Conservation (phyloP, 2,329 filamentous ascomycete genomes). For the Cladosporium sp. region DNA sequence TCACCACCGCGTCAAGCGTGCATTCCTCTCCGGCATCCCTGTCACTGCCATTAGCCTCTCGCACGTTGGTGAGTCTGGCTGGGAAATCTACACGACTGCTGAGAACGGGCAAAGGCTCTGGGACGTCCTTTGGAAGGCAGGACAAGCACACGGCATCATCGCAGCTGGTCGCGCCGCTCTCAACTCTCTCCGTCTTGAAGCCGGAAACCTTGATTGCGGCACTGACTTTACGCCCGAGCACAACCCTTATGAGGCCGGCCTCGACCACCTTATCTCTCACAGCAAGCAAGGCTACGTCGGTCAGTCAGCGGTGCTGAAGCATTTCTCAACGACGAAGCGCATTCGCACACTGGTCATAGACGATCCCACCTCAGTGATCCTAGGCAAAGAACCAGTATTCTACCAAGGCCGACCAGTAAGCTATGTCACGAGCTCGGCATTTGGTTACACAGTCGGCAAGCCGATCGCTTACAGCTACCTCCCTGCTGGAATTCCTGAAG, state of each 20-base stretch:
- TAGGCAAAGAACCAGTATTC: slow-evolving; percentile 62
- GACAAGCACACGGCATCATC: slow-evolving; percentile 52
- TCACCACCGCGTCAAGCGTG: slow-evolving; percentile 48
- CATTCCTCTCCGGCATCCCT: slow-evolving; percentile 52
- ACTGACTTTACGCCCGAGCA: slow-evolving; percentile 59
- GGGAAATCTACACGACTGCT: slow-evolving; percentile 59
- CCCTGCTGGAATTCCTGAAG: slow-evolving; percentile 44
- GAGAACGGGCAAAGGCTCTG: slow-evolving; percentile 57
- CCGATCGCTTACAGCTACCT: slow-evolving; percentile 59
- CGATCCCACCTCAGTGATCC: slow-evolving; percentile 53
- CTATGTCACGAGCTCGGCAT: slow-evolving; percentile 59
- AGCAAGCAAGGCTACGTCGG: slow-evolving; percentile 51
- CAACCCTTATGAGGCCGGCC: slow-evolving; percentile 56
- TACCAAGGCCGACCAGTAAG: slow-evolving; percentile 45
- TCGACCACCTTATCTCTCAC: slow-evolving; percentile 48
- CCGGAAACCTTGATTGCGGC: slow-evolving; percentile 55
- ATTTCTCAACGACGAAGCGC: slow-evolving; percentile 31
- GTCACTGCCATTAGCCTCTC: slow-evolving; percentile 55
- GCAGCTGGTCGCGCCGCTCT: slow-evolving; percentile 57
- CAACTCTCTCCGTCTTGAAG: slow-evolving; percentile 56
- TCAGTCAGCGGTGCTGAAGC: slow-evolving; percentile 44
- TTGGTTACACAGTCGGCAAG: slow-evolving; percentile 56
- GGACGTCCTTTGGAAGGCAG: slow-evolving; percentile 55
- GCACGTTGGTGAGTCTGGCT: slow-evolving; percentile 59
- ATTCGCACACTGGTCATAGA: slow-evolving; percentile 53